phyloP scores from a whole-genome alignment of 345 rosid genomes.

The Ricinus communis region DNA sequence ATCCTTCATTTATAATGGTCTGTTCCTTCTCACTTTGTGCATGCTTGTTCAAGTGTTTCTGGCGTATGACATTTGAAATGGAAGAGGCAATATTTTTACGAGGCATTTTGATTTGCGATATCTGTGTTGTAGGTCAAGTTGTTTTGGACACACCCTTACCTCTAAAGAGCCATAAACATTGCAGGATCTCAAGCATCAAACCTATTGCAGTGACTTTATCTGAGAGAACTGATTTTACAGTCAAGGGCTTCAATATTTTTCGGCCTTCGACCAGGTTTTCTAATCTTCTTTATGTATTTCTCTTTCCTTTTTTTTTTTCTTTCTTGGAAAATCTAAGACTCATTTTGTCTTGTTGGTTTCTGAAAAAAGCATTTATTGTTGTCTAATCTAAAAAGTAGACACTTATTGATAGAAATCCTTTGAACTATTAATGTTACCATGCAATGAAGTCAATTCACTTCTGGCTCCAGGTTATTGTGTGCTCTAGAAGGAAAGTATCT shows the following conservation, averaged over 20 bases:
- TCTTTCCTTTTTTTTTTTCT: neutral
- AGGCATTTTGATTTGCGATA: slow-evolving; percentile 11
- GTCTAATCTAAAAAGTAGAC: neutral
- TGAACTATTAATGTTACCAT: neutral
- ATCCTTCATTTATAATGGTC: slow-evolving; percentile 75
- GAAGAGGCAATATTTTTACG: too few species aligned
- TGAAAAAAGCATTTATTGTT: neutral
- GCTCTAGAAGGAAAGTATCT: slow-evolving; percentile 90
- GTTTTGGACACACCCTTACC: slow-evolving; percentile 70
- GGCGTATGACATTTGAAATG: neutral
- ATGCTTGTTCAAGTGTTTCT: neutral
- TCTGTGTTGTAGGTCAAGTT: slow-evolving; percentile 53
- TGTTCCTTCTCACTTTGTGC: slow-evolving; percentile 22
- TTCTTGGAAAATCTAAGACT: neutral
- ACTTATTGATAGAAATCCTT: neutral
- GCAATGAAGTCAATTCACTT: neutral
- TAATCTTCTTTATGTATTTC: neutral
- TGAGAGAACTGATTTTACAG: slow-evolving; percentile 56
- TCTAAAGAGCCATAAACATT: slow-evolving; percentile 45
- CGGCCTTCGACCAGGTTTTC: slow-evolving; percentile 61
- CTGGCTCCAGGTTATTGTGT: slow-evolving; percentile 69
- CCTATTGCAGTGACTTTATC: slow-evolving; percentile 75
- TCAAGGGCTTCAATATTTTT: slow-evolving; percentile 72
- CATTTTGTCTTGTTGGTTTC: neutral
- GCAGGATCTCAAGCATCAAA: slow-evolving; percentile 62